phyloP scores from a whole-genome alignment of 306 rosid species.

The Cucurbita pepo region DNA sequence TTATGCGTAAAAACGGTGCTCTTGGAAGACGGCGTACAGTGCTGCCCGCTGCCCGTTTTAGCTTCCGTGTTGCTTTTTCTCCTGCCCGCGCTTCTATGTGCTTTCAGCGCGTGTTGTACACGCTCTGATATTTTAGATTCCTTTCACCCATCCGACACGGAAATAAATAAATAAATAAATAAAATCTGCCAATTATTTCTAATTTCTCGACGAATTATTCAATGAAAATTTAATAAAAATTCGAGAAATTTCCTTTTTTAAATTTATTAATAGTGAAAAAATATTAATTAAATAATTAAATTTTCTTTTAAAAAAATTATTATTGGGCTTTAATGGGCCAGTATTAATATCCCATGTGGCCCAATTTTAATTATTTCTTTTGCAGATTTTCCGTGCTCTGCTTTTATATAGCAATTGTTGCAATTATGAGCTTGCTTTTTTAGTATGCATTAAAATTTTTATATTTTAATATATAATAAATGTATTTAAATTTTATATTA shows the following conservation, averaged over 20 bases:
- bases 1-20: conserved; percentile 9
- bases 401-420: neutral
- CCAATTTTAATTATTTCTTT: neutral
- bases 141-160: neutral
- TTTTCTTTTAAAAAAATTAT: neutral
- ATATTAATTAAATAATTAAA: no score
- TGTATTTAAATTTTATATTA: no score
- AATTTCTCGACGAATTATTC: neutral
- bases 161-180: neutral
- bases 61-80: conserved; percentile 26
- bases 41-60: conserved; percentile 56
- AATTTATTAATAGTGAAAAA: no score
- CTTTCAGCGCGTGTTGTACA: neutral
- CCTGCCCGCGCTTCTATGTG: conserved; percentile 24
- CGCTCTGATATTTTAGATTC: neutral
- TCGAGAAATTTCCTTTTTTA: no score
- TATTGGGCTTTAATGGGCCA: conserved; percentile 3
- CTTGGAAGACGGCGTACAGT: conserved; percentile 14
- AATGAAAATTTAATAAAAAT: no score
- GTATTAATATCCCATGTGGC: neutral
- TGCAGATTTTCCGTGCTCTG: conserved; percentile 1
- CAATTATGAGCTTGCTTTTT: neutral
- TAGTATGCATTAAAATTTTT: neutral
- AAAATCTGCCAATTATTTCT: neutral
- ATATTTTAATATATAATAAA: no score